A percentile compares a stretch with the other conserved stretches of the same genome.
Conservation (phyloP, 2,329 filamentous ascomycete species). For the Trichophyton equinum region DNA sequence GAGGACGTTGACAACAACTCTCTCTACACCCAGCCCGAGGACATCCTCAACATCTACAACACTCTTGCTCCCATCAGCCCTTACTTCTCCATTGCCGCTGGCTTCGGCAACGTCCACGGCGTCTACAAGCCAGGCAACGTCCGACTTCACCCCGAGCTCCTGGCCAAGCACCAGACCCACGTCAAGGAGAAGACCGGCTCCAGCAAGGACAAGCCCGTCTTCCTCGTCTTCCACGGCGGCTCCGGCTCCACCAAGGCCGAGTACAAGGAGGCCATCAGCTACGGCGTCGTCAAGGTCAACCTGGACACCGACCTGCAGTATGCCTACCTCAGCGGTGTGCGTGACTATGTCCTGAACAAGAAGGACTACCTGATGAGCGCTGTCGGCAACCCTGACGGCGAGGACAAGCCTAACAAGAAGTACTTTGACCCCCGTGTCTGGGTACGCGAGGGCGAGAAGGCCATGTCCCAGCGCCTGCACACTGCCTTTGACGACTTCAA, state of each 20-base stretch:
- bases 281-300: constrained; percentile 99
- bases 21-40: constrained; percentile 95
- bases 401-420: constrained; percentile 99
- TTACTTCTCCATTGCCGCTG: constrained; percentile 96
- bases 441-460: constrained; percentile 91
- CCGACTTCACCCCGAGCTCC: constrained; percentile 87
- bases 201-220: constrained; percentile 79
- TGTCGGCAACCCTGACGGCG: constrained; percentile 90
- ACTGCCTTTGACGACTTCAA: constrained; percentile 88
- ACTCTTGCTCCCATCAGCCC: constrained; percentile 73
- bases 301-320: constrained; percentile 96
- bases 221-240: constrained; percentile 98
- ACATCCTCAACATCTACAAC: constrained; percentile 85
- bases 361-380: constrained; percentile 81
- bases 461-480: constrained; percentile 70
- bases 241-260: constrained; percentile 84
- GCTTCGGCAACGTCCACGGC: constrained; percentile 98
- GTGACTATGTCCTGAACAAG: constrained; percentile 88
- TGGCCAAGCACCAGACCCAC: constrained; percentile 90
- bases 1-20: constrained; percentile 93
- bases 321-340: constrained; percentile 83
- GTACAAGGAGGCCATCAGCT: constrained; percentile 74
- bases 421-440: constrained; percentile 81
- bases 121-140: constrained; percentile 99
- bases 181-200: constrained; percentile 67